These are phyloP conservation scores for Grosmannia huntii DNA, from an alignment of 2,329 filamentous ascomycete genomes.

Conservation along the genomic window DNA sequence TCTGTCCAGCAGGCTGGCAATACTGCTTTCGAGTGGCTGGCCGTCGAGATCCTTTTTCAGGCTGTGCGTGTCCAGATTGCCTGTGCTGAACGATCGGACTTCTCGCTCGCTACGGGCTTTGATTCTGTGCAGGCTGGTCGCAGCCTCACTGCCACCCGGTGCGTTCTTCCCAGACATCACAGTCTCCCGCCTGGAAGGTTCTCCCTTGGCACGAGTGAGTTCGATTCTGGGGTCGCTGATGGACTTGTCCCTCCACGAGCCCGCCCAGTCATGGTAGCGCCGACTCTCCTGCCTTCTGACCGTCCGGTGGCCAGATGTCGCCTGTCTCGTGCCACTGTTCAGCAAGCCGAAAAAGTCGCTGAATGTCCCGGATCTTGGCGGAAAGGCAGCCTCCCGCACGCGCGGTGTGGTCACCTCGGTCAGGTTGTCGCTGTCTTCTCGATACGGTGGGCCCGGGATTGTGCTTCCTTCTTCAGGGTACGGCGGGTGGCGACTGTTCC, in stretches of 20 bases:
- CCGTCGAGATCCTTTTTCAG: neutral
- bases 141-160: slow-evolving; percentile 26
- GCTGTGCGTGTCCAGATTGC: slow-evolving; percentile 4
- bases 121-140: slow-evolving; percentile 29
- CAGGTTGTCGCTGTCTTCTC: slow-evolving; percentile 4
- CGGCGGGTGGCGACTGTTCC: slow-evolving; percentile 21
- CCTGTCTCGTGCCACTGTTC: neutral
- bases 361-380: neutral
- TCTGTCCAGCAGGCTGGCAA: slow-evolving; percentile 6
- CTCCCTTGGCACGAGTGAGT: slow-evolving; percentile 25
- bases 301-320: slow-evolving; percentile 22
- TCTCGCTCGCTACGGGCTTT: slow-evolving; percentile 9
- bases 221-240: slow-evolving; percentile 28
- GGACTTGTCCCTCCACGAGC: slow-evolving; percentile 29
- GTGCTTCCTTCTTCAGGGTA: slow-evolving; percentile 4
- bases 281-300: slow-evolving; percentile 24
- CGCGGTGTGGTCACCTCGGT: slow-evolving; percentile 4
- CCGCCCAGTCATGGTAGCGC: slow-evolving; percentile 30
- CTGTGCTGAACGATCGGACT: slow-evolving; percentile 7
- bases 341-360: no score
- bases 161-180: slow-evolving; percentile 12
- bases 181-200: slow-evolving; percentile 12
- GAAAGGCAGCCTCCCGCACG: neutral
- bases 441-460: slow-evolving; percentile 13
- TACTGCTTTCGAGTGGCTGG: neutral